Percentiles rank a stretch among this genome's conserved stretches.
Evolutionary conservation across 345 rosid genomes (phyloP).

Genomic region (Eucalyptus shirleyi): DNA sequence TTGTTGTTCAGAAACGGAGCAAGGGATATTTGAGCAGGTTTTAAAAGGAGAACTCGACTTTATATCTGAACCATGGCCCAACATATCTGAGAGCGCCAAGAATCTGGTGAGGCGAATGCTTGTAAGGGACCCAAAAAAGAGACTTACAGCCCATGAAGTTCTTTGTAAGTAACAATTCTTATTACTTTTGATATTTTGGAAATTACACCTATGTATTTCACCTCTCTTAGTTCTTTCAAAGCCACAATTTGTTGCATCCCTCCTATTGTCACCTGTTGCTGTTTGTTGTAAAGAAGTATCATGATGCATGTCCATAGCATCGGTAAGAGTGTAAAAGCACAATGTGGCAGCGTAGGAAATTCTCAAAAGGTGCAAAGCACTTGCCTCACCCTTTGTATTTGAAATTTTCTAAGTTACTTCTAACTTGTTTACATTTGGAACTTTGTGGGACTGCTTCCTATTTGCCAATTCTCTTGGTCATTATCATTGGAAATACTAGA

Average conservation of each 20-base stretch:
- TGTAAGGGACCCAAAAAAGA: constrained; percentile 66
- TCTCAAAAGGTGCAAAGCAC: not conserved
- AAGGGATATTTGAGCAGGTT: constrained; percentile 96
- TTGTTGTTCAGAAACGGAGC: constrained; percentile 70
- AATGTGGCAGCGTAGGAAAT: not conserved
- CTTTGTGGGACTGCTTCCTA: not conserved
- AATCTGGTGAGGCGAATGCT: constrained; percentile 86
- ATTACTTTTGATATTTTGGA: not conserved
- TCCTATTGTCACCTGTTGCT: not conserved
- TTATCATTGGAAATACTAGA: not conserved
- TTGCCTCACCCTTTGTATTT: not conserved
- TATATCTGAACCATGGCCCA: constrained; percentile 95
- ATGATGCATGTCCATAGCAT: not conserved
- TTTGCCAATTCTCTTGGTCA: not conserved
- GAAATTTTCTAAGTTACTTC: not conserved
- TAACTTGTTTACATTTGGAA: not conserved
- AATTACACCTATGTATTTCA: not conserved
- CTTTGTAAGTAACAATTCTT: constrained; percentile 44
- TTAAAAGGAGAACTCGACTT: constrained; percentile 88
- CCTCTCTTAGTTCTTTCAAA: not conserved
- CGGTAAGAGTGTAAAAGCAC: not conserved
- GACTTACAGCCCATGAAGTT: constrained; percentile 82
- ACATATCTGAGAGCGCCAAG: constrained; percentile 75
- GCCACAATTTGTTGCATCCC: not conserved
- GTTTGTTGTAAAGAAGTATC: not conserved